Percentiles rank a stretch among this genome's conserved stretches.
Evolutionary conservation across 768 basidiomycete genomes (phyloP).

Genomic region (Pleurotus tuoliensis): DNA sequence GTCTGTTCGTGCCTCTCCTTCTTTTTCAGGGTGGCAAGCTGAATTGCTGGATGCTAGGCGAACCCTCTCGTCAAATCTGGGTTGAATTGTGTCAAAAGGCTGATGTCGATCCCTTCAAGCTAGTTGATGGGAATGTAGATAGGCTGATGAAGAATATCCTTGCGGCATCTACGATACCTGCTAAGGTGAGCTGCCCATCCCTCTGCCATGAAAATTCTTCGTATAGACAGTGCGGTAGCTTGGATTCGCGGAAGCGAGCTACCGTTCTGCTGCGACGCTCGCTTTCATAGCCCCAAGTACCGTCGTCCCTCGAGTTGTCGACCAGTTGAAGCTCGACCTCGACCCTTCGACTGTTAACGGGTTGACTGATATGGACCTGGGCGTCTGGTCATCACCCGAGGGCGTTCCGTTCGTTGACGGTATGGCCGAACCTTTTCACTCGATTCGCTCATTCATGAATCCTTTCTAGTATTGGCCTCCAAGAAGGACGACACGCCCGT

Average conservation of each 20-base stretch:
- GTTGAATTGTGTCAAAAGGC: conserved; percentile 78
- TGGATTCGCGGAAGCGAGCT: conserved; percentile 65
- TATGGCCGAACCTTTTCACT: conserved; percentile 22
- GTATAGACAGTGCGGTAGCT: conserved; percentile 20
- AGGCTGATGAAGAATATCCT: conserved; percentile 46
- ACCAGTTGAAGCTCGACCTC: conserved; percentile 66
- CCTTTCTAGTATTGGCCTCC: conserved; percentile 53
- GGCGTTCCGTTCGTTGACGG: conserved; percentile 83
- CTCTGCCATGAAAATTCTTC: too few species aligned
- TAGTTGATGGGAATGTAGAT: conserved; percentile 49
- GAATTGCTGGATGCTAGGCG: conserved; percentile 27
- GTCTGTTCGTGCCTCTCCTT: conserved; percentile 42
- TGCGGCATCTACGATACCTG: conserved; percentile 37
- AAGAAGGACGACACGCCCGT: conserved; percentile 49
- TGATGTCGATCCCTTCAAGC: conserved; percentile 57
- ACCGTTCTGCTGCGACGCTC: conserved; percentile 70
- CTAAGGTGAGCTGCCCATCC: conserved; percentile 36
- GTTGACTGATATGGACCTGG: conserved; percentile 70
- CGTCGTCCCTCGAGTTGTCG: conserved; percentile 67
- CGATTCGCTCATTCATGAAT: conserved; percentile 4
- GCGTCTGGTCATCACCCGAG: conserved; percentile 82
- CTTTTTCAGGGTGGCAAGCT: background rate
- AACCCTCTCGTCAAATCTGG: conserved; percentile 63
- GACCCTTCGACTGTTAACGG: conserved; percentile 51
- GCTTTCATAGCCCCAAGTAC: conserved; percentile 72